A percentile compares a stretch with the other conserved stretches of the same genome.
Conservation (phyloP, 192 early-diverging fungal species). For the Geranomyces michiganensis region DNA sequence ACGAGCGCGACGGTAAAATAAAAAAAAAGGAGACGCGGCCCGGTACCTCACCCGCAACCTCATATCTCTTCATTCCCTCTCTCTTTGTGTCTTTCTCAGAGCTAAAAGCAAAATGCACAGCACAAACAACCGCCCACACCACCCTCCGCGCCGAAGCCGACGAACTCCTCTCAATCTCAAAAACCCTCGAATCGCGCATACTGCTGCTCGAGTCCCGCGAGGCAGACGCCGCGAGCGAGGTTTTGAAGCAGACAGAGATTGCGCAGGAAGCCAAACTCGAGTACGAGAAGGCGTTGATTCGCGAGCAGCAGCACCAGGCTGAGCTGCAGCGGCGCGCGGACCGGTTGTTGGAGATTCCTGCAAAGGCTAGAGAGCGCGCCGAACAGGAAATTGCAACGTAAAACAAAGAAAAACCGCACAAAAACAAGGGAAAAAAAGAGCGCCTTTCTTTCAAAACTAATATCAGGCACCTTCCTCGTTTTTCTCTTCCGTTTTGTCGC, state of each 20-base stretch:
- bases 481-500: not conserved
- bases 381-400: constrained; percentile 43
- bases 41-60: no score
- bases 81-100: no score
- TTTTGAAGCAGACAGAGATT: constrained; percentile 22
- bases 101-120: constrained; percentile 19
- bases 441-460: no score
- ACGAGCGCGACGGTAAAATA: constrained; percentile 44
- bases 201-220: constrained; percentile 32
- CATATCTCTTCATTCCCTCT: no score
- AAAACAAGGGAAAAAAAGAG: no score
- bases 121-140: constrained; percentile 17
- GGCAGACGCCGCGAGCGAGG: constrained; percentile 1
- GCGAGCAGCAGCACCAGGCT: constrained; percentile 39
- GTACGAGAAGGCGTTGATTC: constrained; percentile 42
- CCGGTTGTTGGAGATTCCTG: constrained; percentile 39
- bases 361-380: constrained; percentile 35
- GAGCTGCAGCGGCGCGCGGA: constrained; percentile 43
- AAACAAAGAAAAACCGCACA: no score
- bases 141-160: constrained; percentile 19
- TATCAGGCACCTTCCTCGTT: no score
- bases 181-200: constrained; percentile 23
- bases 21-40: no score
- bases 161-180: constrained; percentile 24
- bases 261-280: constrained; percentile 45